phyloP scores from a whole-genome alignment of 306 rosid species.

The Sicyos edulis region DNA sequence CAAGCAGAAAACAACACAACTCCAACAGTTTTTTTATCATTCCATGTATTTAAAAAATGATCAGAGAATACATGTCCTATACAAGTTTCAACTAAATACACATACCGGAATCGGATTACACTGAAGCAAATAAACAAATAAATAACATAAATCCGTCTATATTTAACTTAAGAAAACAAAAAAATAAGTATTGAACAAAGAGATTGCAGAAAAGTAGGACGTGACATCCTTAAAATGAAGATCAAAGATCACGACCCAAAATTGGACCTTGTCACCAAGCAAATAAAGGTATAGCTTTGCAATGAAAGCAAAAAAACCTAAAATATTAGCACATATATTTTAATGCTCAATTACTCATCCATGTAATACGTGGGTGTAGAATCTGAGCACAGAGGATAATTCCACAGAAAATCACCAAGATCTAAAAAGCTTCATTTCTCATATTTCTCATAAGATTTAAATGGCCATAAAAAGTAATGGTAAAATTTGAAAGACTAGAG shows the following conservation, averaged over 20 bases:
- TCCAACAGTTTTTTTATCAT: not conserved
- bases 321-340: not conserved
- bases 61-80: not conserved
- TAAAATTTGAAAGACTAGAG: not conserved
- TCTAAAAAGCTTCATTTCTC: not conserved
- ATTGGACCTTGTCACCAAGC: not conserved
- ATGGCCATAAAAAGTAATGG: not conserved
- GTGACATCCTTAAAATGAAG: constrained; percentile 49
- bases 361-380: not conserved
- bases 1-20: not conserved
- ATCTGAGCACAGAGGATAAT: not conserved
- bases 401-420: not conserved
- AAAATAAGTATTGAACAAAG: not conserved
- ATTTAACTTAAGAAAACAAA: constrained; percentile 1
- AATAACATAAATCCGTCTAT: not conserved
- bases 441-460: constrained; percentile 6
- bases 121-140: not conserved
- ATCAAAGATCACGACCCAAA: constrained; percentile 22
- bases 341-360: constrained; percentile 7
- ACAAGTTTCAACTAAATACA: not conserved
- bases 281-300: not conserved
- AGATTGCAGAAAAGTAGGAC: constrained; percentile 5
- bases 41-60: constrained; percentile 2
- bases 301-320: not conserved
- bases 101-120: not conserved